Evolutionary conservation across 805 yeast genomes (phyloP), one percentile per base, ranked within the genome.

Genomic region (Starmerella davenportii): DNA sequence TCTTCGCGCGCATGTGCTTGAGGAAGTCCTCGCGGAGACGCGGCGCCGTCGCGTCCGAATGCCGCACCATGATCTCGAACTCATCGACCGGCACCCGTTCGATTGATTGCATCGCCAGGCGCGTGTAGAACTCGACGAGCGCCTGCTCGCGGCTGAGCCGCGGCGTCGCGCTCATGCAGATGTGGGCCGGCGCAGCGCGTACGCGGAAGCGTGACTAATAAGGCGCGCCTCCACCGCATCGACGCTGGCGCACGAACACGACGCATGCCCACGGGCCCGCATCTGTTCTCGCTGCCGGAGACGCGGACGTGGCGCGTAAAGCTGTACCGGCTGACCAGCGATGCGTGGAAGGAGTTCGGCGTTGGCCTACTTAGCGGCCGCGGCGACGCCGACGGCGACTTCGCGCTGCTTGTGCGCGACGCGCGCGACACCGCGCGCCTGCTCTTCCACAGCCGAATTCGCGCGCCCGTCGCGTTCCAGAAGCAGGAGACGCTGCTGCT

Each of bases 401-500:
- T 93, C 2, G 72, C 62, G 49, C 69, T 85, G 39, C 54, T 76
- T 15, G 95, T 87, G 13, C 64, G 72, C 39, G 75, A 76, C 56
- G 95, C 84, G 54, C 61, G 67, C 21, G 66, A 76, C 42, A 62
- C 72, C 4, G 60, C 64, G 2, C 73, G 75, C 21, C 60, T 72
- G 9, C 60, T 87, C 18, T 59, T 87, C 30, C 68, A 70, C 50
- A 71, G 85, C 4, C 65, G 57, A 42, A 63, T 87, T n/a, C 75
- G 70, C 49, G 92, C 92, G 0, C 59, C 70, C 21, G 76, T 74
- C 3, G 92, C 79, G 48, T 87, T 79, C 54, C 95, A 87, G 54
- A 69, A 93, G 51, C 96, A 90, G 52, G 95, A 84, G 42, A 84
- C 95, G 0, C 62, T 87, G 35, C 81, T 87, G 8, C 94, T 87